A percentile compares a stretch with the other conserved stretches of the same genome.
phyloP scores from a whole-genome alignment of 441 rosid species.

The Erysimum cheiri region DNA sequence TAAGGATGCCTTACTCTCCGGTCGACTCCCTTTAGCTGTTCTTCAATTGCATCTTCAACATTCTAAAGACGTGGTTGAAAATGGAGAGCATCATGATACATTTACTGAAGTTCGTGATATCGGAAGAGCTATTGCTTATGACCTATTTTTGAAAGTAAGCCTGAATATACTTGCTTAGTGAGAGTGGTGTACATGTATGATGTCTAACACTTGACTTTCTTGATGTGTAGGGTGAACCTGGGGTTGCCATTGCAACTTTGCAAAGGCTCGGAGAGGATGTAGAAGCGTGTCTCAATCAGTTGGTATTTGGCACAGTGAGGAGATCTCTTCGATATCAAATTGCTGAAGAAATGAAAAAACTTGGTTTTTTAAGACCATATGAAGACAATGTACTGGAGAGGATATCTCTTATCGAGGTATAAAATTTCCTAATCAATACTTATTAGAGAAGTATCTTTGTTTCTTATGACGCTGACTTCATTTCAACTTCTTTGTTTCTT shows the following conservation, averaged over 20 bases:
- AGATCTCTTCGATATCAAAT: conserved; percentile 81
- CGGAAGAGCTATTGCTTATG: conserved; percentile 97
- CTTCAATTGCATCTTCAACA: conserved; percentile 97
- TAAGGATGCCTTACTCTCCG: conserved; percentile 92
- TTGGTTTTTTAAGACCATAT: conserved; percentile 78
- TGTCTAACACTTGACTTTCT: conserved; percentile 45
- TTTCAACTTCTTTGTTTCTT: conserved; percentile 45
- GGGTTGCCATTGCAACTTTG: conserved; percentile 83
- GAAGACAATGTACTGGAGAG: conserved; percentile 85
- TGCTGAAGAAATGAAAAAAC: conserved; percentile 83
- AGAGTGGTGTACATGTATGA: conserved; percentile 37
- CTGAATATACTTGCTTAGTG: conserved; percentile 42
- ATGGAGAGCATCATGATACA: conserved; percentile 74
- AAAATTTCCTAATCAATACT: conserved; percentile 26
- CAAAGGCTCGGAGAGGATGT: conserved; percentile 98
- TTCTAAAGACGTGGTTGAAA: conserved; percentile 60
- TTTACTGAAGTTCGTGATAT: conserved; percentile 92
- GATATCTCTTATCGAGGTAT: conserved; percentile 89
- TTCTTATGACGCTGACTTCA: conserved; percentile 42
- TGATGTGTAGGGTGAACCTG: conserved; percentile 88
- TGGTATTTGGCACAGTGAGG: conserved; percentile 94
- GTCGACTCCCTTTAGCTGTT: conserved; percentile 98
- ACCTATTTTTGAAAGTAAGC: conserved; percentile 88
- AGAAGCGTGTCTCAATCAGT: conserved; percentile 87
- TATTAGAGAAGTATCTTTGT: conserved; percentile 35